Conservation (phyloP, 192 early-diverging fungal genomes). For the Podila minutissima region DNA sequence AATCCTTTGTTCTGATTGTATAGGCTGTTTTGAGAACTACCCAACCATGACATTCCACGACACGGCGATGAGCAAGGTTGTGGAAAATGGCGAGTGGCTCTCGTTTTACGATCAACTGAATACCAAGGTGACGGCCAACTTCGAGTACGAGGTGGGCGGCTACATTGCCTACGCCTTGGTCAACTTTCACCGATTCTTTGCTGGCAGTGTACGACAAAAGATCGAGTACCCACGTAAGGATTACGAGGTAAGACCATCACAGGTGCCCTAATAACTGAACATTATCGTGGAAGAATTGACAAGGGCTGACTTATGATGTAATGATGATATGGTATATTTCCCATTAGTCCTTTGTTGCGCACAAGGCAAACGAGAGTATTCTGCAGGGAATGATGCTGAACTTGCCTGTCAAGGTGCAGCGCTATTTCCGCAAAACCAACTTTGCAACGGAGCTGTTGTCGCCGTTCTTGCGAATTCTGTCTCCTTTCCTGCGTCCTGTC, state of each 20-base stretch:
- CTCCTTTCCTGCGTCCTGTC: slow-evolving; percentile 77
- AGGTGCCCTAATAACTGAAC: not conserved
- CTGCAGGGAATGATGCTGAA: slow-evolving; percentile 58
- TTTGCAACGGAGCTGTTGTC: slow-evolving; percentile 69
- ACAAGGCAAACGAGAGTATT: slow-evolving; percentile 66
- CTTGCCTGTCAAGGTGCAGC: slow-evolving; percentile 57
- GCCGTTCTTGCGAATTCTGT: slow-evolving; percentile 78
- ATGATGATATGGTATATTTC: not conserved
- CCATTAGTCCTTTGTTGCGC: slow-evolving; percentile 48
- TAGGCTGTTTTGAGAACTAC: slow-evolving; percentile 94
- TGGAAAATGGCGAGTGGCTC: slow-evolving; percentile 79
- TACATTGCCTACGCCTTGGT: slow-evolving; percentile 80
- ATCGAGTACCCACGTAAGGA: slow-evolving; percentile 83
- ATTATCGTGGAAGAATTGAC: not conserved
- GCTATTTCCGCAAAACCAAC: slow-evolving; percentile 56
- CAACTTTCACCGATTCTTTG: slow-evolving; percentile 85
- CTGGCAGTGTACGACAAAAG: slow-evolving; percentile 66
- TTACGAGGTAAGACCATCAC: slow-evolving; percentile 67
- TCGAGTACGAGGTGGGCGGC: slow-evolving; percentile 65
- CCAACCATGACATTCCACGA: slow-evolving; percentile 83
- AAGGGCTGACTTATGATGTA: not conserved
- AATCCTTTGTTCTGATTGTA: not conserved
- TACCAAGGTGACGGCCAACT: slow-evolving; percentile 49
- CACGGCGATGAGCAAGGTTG: slow-evolving; percentile 70
- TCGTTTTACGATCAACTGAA: slow-evolving; percentile 84